A percentile compares a stretch with the other conserved stretches of the same genome.
These are phyloP conservation scores for Arachis stenosperma DNA, from an alignment of 306 rosid genomes.

Conservation along the genomic window DNA sequence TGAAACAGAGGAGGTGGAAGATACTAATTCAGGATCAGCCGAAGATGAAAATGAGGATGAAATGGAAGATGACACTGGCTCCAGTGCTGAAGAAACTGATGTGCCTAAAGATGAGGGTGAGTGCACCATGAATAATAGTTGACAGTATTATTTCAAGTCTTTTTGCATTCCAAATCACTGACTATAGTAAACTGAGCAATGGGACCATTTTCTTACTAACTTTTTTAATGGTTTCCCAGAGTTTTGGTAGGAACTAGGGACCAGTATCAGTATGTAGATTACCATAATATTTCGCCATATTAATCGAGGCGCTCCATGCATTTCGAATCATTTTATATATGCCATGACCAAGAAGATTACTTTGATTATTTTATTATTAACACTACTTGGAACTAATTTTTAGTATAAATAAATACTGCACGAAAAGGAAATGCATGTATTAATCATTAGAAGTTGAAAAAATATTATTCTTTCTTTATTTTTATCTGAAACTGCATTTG, in stretches of 20 bases:
- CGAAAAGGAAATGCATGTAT: neutral
- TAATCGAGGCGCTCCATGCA: neutral
- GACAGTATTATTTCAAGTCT: neutral
- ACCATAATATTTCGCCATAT: constrained; percentile 5
- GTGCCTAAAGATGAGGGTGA: constrained; percentile 21
- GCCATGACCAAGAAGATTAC: neutral
- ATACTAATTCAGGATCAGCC: constrained; percentile 41
- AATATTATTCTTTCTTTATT: too few species aligned
- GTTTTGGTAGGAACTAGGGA: constrained; percentile 41
- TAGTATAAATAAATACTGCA: neutral
- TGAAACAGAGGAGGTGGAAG: constrained; percentile 48
- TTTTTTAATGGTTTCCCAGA: constrained; percentile 34
- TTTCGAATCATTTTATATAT: constrained; percentile 5
- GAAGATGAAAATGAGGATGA: constrained; percentile 52
- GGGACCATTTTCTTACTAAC: constrained; percentile 26
- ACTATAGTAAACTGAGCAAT: constrained; percentile 10
- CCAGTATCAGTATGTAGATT: constrained; percentile 33
- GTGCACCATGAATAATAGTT: constrained; percentile 35
- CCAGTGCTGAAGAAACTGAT: constrained; percentile 43
- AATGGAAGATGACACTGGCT: constrained; percentile 46
- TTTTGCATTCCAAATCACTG: constrained; percentile 11
- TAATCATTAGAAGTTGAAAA: too few species aligned
- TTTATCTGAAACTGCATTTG: too few species aligned
- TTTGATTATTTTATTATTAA: neutral
- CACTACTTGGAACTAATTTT: neutral